phyloP scores from a whole-genome alignment of 73 alveolate genomes.

The Tetrahymena borealis region DNA sequence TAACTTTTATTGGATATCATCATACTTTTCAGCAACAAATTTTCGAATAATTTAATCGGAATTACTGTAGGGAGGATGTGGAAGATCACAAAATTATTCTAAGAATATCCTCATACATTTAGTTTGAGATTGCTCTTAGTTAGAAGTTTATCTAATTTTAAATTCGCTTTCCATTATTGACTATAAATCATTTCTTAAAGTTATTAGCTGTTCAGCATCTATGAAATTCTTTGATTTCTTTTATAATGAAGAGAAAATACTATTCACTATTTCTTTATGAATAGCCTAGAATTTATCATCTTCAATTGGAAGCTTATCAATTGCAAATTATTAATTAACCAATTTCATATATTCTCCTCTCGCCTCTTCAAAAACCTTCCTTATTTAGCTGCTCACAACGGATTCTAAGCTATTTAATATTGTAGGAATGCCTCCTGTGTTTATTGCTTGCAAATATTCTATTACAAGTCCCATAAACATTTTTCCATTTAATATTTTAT shows the following conservation, averaged over 20 bases:
- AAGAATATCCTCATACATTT: not conserved
- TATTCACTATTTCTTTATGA: not conserved
- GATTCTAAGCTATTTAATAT: conserved; percentile 81
- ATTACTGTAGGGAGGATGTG: not conserved
- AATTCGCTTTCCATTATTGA: conserved; percentile 18
- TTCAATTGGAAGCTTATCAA: conserved; percentile 18
- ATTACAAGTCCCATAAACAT: conserved; percentile 77
- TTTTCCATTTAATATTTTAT: conserved; percentile 68
- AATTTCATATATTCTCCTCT: conserved; percentile 2
- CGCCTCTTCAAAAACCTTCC: conserved; percentile 67
- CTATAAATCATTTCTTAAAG: conserved; percentile 13
- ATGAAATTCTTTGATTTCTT: conserved; percentile 12
- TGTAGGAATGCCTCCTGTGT: conserved; percentile 79
- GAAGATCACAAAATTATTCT: not conserved
- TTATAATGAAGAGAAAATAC: not conserved
- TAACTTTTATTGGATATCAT: not conserved
- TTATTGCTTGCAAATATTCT: conserved; percentile 77
- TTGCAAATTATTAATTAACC: not conserved
- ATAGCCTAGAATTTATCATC: conserved; percentile 12
- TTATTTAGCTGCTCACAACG: conserved; percentile 73
- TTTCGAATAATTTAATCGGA: not conserved
- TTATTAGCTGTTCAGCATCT: not conserved
- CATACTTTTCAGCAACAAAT: not conserved
- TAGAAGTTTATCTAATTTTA: conserved; percentile 12
- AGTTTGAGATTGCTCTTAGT: not conserved